A percentile compares a stretch with the other conserved stretches of the same genome.
These are phyloP conservation scores for Tolypocladium tundrense DNA, from an alignment of 2,329 filamentous ascomycete genomes.

Conservation along the genomic window DNA sequence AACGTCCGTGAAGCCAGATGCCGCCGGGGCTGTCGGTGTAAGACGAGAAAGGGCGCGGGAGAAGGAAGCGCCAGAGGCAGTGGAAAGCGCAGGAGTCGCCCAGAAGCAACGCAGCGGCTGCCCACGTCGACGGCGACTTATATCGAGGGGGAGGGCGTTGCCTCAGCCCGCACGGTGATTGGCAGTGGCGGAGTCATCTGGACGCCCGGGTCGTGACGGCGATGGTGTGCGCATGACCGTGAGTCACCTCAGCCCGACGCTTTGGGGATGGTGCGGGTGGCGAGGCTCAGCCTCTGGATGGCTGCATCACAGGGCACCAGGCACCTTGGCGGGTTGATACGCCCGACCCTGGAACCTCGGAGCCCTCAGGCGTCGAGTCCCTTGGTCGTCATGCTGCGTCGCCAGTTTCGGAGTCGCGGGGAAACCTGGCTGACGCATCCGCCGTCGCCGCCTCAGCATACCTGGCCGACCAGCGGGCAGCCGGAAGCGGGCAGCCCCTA, in stretches of 20 bases:
- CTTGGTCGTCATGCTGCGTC: neutral
- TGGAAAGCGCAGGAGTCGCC: neutral
- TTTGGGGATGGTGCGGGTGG: neutral
- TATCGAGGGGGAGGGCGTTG: neutral
- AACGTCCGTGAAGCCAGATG: neutral
- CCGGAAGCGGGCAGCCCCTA: too few relatives aligned
- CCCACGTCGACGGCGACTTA: neutral
- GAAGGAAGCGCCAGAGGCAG: neutral
- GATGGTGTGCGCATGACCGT: slow-evolving; percentile 12
- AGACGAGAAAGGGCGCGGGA: neutral
- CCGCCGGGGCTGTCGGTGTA: neutral
- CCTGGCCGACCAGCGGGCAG: too few relatives aligned
- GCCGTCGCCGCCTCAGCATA: too few relatives aligned
- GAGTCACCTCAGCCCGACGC: slow-evolving; percentile 9
- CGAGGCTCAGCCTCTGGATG: neutral
- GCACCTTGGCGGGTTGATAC: too few relatives aligned
- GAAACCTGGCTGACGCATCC: neutral
- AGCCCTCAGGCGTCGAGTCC: too few relatives aligned
- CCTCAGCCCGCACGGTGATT: neutral
- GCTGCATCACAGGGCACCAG: too few relatives aligned
- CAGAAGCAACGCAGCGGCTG: neutral
- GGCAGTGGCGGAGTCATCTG: slow-evolving; percentile 1
- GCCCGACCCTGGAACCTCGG: too few relatives aligned
- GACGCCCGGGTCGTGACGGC: neutral
- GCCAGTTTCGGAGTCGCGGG: neutral